These are phyloP conservation scores for Ophiosphaerella narmari DNA, from an alignment of 2,329 filamentous ascomycete species.

Conservation along the genomic window DNA sequence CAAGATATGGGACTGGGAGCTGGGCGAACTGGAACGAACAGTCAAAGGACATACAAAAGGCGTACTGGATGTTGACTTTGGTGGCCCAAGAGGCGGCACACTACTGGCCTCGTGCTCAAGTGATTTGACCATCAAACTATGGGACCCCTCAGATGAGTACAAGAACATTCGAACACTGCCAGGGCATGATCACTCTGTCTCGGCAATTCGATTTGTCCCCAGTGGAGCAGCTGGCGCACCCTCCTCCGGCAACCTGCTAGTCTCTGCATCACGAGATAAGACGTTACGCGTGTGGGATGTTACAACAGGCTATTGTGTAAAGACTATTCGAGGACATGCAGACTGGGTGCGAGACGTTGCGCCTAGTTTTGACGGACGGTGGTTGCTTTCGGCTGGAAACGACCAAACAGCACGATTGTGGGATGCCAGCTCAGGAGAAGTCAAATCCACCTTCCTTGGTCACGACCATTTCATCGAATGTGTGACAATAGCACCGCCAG, in stretches of 20 bases:
- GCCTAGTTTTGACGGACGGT: constrained; percentile 81
- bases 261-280: constrained; percentile 84
- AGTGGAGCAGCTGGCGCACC: constrained; percentile 78
- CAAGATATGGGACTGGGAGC: constrained; percentile 97
- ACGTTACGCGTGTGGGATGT: constrained; percentile 90
- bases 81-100: constrained; percentile 78
- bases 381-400: constrained; percentile 79
- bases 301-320: constrained; percentile 88
- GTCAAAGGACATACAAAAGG: constrained; percentile 91
- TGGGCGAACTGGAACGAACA: constrained; percentile 86
- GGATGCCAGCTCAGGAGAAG: constrained; percentile 78
- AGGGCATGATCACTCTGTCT: constrained; percentile 91
- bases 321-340: constrained; percentile 82
- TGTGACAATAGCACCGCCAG: constrained; percentile 80
- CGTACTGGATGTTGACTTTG: constrained; percentile 87
- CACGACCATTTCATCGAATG: constrained; percentile 89
- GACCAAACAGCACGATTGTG: constrained; percentile 83
- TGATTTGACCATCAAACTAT: constrained; percentile 91
- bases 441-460: constrained; percentile 78
- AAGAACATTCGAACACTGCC: constrained; percentile 92
- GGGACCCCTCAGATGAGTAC: constrained; percentile 91
- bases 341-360: constrained; percentile 92
- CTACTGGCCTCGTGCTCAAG: constrained; percentile 83
- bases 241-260: constrained; percentile 81
- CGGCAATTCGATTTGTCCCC: constrained; percentile 84